Evolutionary conservation across 768 basidiomycete genomes (phyloP), one percentile per base, ranked within the genome.

Genomic region (Rhizopogon salebrosus): DNA sequence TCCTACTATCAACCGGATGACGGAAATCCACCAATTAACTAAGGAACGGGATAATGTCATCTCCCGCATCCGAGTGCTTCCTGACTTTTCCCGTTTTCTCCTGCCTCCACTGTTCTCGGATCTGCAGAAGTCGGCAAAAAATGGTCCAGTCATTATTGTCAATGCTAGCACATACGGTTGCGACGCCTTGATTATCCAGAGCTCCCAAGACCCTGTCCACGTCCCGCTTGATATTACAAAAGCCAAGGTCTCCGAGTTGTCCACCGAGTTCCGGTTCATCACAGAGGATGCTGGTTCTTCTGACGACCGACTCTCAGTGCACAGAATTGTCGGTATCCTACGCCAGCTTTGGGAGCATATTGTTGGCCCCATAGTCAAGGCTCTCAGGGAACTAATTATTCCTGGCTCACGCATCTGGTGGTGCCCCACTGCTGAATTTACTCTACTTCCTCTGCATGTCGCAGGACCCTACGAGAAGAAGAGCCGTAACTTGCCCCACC

Each of bases 361-460:
- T n/a, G n/a, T n/a, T n/a, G n/a, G n/a, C n/a, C n/a, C n/a, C n/a
- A n/a, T n/a, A n/a, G n/a, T n/a, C n/a, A n/a, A n/a, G n/a, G n/a
- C n/a, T n/a, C n/a, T n/a, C n/a, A n/a, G n/a, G n/a, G n/a, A n/a
- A n/a, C n/a, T n/a, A n/a, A n/a, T n/a, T n/a, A n/a, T n/a, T n/a
- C n/a, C n/a, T n/a, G n/a, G n/a, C n/a, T n/a, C n/a, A n/a, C n/a
- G n/a, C n/a, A n/a, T n/a, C n/a, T n/a, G n/a, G n/a, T 50, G 49
- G 49, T 50, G 49, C 31, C 49, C 37, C 22, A 40, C 49, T 22
- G 35, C 57, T 0, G 58, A 50, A 4, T 60, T 71, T 45, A 37
- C 64, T 1, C 63, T 60, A 27, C 59, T 71, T 39, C 70, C 70
- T 3, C 53, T 71, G 24, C 70, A 71, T 53, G 70, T 68, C n/a